Conservation (phyloP, 2,329 filamentous ascomycete species). For the Amauroascus niger region DNA sequence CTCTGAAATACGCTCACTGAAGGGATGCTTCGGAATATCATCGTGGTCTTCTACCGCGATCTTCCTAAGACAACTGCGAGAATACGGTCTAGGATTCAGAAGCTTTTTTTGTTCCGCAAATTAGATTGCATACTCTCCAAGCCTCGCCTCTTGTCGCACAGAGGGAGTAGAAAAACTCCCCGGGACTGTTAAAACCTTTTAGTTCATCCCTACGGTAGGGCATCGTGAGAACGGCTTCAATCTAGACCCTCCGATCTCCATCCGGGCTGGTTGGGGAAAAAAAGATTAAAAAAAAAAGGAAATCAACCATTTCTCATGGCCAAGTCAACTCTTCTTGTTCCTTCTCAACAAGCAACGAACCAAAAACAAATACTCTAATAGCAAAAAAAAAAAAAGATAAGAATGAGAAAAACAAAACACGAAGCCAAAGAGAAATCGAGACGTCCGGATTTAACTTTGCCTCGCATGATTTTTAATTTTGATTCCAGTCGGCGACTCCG, state of each 20-base stretch:
- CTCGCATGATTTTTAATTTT: neutral
- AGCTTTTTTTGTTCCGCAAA: too few species aligned
- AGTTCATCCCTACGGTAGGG: constrained; percentile 6
- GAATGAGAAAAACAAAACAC: too few species aligned
- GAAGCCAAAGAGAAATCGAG: too few species aligned
- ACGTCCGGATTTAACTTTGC: neutral
- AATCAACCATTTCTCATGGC: neutral
- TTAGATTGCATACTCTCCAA: too few species aligned
- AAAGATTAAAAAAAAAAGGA: neutral
- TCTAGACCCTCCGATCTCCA: neutral
- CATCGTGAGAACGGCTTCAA: neutral
- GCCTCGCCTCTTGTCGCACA: too few species aligned
- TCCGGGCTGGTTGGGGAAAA: neutral
- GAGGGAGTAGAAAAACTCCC: too few species aligned
- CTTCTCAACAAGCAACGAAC: neutral
- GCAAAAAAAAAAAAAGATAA: too few species aligned
- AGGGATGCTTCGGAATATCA: too few species aligned
- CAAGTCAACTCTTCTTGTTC: neutral
- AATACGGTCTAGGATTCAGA: too few species aligned
- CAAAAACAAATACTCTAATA: neutral
- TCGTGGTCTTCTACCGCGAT: too few species aligned
- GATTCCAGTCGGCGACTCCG: constrained; percentile 3
- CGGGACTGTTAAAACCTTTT: neutral
- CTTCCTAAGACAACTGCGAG: too few species aligned
- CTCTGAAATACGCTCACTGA: too few species aligned